phyloP scores from a whole-genome alignment of 768 basidiomycete species.

The Rhizopogon vulgaris region DNA sequence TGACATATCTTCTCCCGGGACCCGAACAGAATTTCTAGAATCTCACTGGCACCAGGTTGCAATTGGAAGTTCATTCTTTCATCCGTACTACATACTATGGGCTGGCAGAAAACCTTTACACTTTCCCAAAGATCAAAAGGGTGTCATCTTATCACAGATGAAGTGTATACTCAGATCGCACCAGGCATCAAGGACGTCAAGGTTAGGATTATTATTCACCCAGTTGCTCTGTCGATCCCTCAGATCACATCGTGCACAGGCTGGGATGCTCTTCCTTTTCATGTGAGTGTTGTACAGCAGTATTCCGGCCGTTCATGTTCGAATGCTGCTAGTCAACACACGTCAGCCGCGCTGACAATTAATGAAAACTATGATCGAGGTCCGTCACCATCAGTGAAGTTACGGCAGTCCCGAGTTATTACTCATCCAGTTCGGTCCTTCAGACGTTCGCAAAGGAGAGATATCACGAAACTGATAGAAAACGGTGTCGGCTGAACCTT shows the following conservation, averaged over 20 bases:
- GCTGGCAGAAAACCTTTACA: slow-evolving; percentile 84
- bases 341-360: slow-evolving; percentile 71
- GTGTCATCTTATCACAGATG: slow-evolving; percentile 81
- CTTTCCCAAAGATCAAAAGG: slow-evolving; percentile 51
- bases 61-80: too few species aligned
- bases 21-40: too few species aligned
- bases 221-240: neutral
- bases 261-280: slow-evolving; percentile 86
- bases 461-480: neutral
- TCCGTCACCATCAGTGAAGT: slow-evolving; percentile 20
- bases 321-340: slow-evolving; percentile 55
- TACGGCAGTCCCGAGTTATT: neutral
- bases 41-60: too few species aligned
- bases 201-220: slow-evolving; percentile 29
- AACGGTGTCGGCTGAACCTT: slow-evolving; percentile 29
- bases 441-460: slow-evolving; percentile 41
- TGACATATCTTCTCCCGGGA: too few species aligned
- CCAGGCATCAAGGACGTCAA: slow-evolving; percentile 64
- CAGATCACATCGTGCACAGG: slow-evolving; percentile 32
- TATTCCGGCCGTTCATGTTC: slow-evolving; percentile 7
- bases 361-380: slow-evolving; percentile 90
- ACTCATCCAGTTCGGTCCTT: neutral
- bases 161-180: slow-evolving; percentile 59
- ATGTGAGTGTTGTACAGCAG: slow-evolving; percentile 45
- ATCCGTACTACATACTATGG: slow-evolving; percentile 42